Base-by-base conservation (phyloP, 495 filamentous ascomycete species). In the Aspergillus sclerotiicarbonarius region DNA sequence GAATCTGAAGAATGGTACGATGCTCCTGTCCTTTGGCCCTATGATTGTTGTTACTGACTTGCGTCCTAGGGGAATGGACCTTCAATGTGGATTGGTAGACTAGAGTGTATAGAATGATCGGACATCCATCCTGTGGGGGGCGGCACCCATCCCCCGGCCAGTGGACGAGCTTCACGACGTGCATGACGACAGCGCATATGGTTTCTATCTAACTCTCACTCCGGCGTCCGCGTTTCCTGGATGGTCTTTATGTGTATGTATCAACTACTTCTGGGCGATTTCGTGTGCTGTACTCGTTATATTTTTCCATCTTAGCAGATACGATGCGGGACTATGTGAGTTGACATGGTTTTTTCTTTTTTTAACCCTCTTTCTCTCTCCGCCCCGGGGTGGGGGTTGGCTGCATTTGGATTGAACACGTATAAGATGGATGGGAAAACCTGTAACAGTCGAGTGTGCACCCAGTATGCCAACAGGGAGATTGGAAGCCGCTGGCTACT, bases 1-100 rank as follows among this genome's bases (percentile, higher is more conserved):
- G 56, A 94, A 93, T 66, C 77, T 98, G 49, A 90, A 88, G 62
- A 84, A 87, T 67, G 90, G 94, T 94, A 76, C 75, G 89, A 80
- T 43, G 37, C 39, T 18, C 46, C 35, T 16, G 10, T 13, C 21
- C 33, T 41, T 45, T 33, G 1, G 31, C 31, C 2, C 12, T 35
- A n/a, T 31, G 18, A 8, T n/a, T 7, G 32, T 8, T 29, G 8
- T 29, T 9, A 31, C 45, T 47, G 20, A 25, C 25, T 44, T 6
- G 25, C 19, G 46, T 1, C 29, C 4, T 21, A 80, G 76, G 70
- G 15, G 74, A 67, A 68, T 80, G 76, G 76, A 60, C 66, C 31
- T 80, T 77, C 63, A 80, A 78, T 37, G 63, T 76, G 39, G 67
- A 78, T 9, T 72, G 75, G 72, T 79, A 68, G 62, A 63, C 13